Percentiles rank a stretch among this genome's conserved stretches.
Conservation (phyloP, 345 rosid genomes). For the Gossypium australe region DNA sequence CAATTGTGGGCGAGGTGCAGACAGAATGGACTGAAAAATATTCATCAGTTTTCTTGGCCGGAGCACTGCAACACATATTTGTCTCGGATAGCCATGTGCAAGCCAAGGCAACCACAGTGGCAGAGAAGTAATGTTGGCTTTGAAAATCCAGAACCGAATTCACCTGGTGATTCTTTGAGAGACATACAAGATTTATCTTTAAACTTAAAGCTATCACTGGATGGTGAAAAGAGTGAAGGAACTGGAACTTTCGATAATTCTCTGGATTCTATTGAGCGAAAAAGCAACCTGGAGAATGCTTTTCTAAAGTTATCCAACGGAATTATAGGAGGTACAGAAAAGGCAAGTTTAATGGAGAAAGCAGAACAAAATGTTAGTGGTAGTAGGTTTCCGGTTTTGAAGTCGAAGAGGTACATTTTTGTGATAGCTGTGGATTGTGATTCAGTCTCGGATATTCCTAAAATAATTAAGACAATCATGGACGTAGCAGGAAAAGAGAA, state of each 20-base stretch:
- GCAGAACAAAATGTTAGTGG: constrained; percentile 30
- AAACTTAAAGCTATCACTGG: constrained; percentile 58
- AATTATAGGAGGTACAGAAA: constrained; percentile 21
- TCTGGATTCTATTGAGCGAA: constrained; percentile 33
- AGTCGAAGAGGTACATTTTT: constrained; percentile 45
- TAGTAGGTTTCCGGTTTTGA: constrained; percentile 37
- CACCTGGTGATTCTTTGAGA: constrained; percentile 65
- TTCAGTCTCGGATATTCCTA: constrained; percentile 25
- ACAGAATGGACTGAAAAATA: constrained; percentile 60
- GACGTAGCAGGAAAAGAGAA: constrained; percentile 38
- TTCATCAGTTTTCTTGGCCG: constrained; percentile 69
- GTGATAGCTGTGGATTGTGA: constrained; percentile 60
- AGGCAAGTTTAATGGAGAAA: constrained; percentile 32
- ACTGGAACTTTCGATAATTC: constrained; percentile 25
- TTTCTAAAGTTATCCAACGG: constrained; percentile 26
- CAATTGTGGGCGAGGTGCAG: constrained; percentile 79
- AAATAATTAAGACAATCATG: constrained; percentile 32
- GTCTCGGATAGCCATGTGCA: constrained; percentile 60
- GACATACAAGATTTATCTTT: constrained; percentile 61
- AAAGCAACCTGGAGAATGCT: constrained; percentile 40
- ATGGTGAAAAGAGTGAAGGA: constrained; percentile 56
- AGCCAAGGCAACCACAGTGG: constrained; percentile 71
- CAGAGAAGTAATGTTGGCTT: constrained; percentile 39
- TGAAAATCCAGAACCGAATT: constrained; percentile 42
- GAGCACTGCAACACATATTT: constrained; percentile 66